Evolutionary conservation across 257 asterid genomes (phyloP), one percentile per base, ranked within the genome.

Genomic region (Paraleonurus japonicus): DNA sequence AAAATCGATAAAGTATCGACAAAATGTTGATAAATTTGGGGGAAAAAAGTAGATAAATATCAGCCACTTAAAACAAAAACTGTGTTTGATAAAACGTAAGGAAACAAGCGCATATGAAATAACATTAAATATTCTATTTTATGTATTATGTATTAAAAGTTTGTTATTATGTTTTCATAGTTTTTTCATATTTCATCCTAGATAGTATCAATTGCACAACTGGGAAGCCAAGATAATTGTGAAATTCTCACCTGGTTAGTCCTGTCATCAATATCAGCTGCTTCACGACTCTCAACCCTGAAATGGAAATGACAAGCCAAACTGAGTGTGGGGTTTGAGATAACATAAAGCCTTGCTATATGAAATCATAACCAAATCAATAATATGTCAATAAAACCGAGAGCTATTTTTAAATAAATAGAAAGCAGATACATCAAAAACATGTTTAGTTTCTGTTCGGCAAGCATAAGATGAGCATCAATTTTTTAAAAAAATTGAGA

Each of bases 161-260:
- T 28, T 28, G 33, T 0, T 28, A 28, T 28, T 28, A 28, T 3
- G 33, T 28, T 28, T 28, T 28, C 33, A 28, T 28, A 28, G 5
- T 28, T 28, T 28, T 28, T 28, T n/a, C n/a, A n/a, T n/a, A n/a
- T n/a, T n/a, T n/a, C n/a, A n/a, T n/a, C n/a, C n/a, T n/a, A n/a
- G n/a, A n/a, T n/a, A n/a, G 67, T 19, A 19, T 16, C 43, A 37
- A 54, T 20, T 33, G 15, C 32, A 5, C 37, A 11, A 37, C 26
- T 66, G 60, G 41, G 26, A 47, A 50, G 16, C 37, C 45, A 53
- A 76, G 16, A 26, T 58, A 43, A 16, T 13, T 74, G 61, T 27
- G 26, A 12, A 54, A 39, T 63, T 19, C 75, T 79, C 26, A 86
- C 88, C 88, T 81, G 82, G 75, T 57, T 72, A 24, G 73, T 41